Evolutionary conservation across 192 early-diverging fungal species (phyloP), one percentile per base, ranked within the genome.

Genomic region (Podila verticillata): DNA sequence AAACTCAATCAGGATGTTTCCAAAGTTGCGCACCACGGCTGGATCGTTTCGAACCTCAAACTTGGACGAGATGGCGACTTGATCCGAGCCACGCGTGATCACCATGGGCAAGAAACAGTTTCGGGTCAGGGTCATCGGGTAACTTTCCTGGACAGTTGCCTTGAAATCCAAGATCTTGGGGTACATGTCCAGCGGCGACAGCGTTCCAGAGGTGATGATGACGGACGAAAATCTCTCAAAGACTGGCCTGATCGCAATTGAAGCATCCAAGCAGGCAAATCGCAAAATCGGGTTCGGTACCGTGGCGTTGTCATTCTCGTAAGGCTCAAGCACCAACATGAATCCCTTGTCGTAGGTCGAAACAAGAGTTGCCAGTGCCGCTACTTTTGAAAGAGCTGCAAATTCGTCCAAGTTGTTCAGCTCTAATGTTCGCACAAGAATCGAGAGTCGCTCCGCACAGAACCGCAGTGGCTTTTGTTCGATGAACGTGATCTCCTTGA

Each of bases 21-120:
- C 98, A 83, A 97, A 99, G 84, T 99, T 99, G 61, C 98, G 86
- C 39, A 99, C 98, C 7, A 99, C 98, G 0, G 98, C 98, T 36
- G 96, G 91, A 84, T 99, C 98, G 73, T 97, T 99, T 65, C 98
- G 89, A 47, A 99, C 98, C 83, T 99, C 97, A 70, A 99, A 99
- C 81, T 97, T 97, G 65, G 94, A 95, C 82, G 95, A 96, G 47
- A 99, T 92, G 0, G 97, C 96, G 1, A 99, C 98, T 84, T 99
- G 98, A 85, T 99, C 98, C 70, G 94, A 95, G 48, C 98, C 98
- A 67, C 97, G 90, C 2, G 97, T 99, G 32, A 99, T 94, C 20
- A 95, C 94, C 90, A 99, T 88, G 1, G 98, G 98, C 57, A 98
- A 85, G 89, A 99, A 99, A 87, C 96, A 98, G 65, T 92, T 91